Conservation (phyloP, 2,329 filamentous ascomycete genomes). For the Hortaea werneckii region DNA sequence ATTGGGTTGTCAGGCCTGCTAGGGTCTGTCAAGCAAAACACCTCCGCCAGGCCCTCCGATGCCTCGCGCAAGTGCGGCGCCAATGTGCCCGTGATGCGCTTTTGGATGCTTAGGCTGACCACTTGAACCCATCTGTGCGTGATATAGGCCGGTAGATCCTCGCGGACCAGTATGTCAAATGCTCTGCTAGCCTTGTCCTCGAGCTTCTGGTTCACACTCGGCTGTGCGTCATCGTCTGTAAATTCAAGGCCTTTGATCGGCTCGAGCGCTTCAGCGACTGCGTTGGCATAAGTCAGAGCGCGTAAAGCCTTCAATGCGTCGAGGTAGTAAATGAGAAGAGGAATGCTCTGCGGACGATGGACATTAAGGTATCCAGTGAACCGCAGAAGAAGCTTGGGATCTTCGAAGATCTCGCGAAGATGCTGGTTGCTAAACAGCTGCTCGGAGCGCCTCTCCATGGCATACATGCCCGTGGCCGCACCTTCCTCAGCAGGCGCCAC, state of each 20-base stretch:
- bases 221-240: conserved; percentile 39
- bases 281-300: conserved; percentile 62
- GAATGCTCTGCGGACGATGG: conserved; percentile 51
- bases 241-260: conserved; percentile 48
- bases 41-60: conserved; percentile 66
- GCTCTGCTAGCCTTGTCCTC: conserved; percentile 55
- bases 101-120: conserved; percentile 58
- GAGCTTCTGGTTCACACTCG: conserved; percentile 49
- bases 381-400: conserved; percentile 50
- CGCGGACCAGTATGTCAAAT: conserved; percentile 53
- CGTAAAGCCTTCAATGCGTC: conserved; percentile 61
- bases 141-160: conserved; percentile 64
- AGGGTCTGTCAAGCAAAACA: conserved; percentile 68
- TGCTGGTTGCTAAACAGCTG: conserved; percentile 57
- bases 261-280: conserved; percentile 51
- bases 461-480: conserved; percentile 32
- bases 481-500: conserved; percentile 30
- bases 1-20: conserved; percentile 65
- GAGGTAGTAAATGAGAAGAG: conserved; percentile 60
- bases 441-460: conserved; percentile 55
- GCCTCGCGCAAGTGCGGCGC: conserved; percentile 54
- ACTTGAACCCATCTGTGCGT: conserved; percentile 58
- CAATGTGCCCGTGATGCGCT: conserved; percentile 57
- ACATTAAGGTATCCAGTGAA: conserved; percentile 59
- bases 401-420: conserved; percentile 53